Evolutionary conservation across 108 stramenopile species (phyloP), one percentile per base, ranked within the genome.

Genomic region (Aurantiochytrium sp.): DNA sequence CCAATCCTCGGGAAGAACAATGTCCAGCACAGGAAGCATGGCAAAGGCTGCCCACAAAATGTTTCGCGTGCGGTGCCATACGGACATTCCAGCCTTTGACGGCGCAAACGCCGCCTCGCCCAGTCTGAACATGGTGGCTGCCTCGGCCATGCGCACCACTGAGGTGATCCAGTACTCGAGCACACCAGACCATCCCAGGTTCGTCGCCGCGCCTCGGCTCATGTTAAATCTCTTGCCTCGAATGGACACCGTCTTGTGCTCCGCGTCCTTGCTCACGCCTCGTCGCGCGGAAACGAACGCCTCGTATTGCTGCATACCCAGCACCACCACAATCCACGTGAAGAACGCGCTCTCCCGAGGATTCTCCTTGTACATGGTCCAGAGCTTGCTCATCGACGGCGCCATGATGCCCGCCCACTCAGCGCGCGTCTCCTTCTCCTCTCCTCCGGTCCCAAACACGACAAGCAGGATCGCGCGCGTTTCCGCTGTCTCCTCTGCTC

Each of bases 11-110:
- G 76, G 76, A 55, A 83, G 18, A 53, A 83, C 12, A 12, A 35
- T 21, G 23, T 83, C 76, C 10, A 83, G 45, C 45, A 83, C 51
- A 8, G 76, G 76, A 12, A 83, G n/a, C 6, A 83, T 10, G 25
- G 76, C 76, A 53, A 83, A 83, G n/a, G 76, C 76, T 12, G 76
- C 76, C 76, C 76, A 83, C 43, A 53, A 18, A 6, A 83, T 43
- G 51, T 83, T 83, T 18, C 76, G 76, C 16, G 51, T 16, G 51
- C 76, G 76, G 49, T 83, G 76, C 76, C 76, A 83, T 0, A 45
- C 51, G 6, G 49, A 47, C 45, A 83, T 53, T 12, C 51, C 10
- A 6, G 76, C 12, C 76, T 8, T 8, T 35, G 45, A 53, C 1
- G 45, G 45, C 49, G 8, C 64, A 69, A 69, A 69, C 8, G 64